These are phyloP conservation scores for Suillus spraguei DNA, from an alignment of 768 basidiomycete genomes.

Conservation along the genomic window DNA sequence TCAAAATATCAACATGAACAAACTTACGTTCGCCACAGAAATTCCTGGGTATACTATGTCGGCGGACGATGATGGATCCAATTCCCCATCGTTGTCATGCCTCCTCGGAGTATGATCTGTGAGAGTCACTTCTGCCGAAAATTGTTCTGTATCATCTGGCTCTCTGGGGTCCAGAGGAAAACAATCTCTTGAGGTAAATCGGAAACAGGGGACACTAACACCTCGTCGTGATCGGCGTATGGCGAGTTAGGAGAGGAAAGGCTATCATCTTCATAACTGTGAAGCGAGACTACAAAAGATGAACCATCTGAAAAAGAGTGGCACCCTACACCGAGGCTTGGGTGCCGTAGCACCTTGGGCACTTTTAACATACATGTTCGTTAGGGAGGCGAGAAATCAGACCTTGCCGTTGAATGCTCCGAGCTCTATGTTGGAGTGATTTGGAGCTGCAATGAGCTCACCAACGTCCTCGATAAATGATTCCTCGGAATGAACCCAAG, in stretches of 20 bases:
- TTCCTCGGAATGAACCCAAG: neutral
- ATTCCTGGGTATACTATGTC: neutral
- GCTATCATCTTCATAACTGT: neutral
- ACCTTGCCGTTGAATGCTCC: constrained; percentile 2
- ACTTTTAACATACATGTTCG: neutral
- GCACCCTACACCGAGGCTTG: neutral
- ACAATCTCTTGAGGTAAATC: neutral
- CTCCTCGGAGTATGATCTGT: neutral
- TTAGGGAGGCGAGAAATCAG: neutral
- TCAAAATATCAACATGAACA: neutral
- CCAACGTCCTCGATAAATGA: constrained; percentile 3
- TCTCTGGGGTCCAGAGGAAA: neutral
- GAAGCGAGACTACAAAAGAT: constrained; percentile 5
- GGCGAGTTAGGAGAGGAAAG: neutral
- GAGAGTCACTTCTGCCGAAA: neutral
- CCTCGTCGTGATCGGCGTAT: neutral
- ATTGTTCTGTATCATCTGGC: neutral
- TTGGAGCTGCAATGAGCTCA: constrained; percentile 7
- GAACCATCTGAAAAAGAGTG: constrained; percentile 2
- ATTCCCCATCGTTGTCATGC: no score
- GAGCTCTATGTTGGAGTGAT: neutral
- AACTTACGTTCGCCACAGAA: neutral
- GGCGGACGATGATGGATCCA: neutral
- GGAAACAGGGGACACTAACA: constrained; percentile 6
- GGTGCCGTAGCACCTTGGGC: neutral